A percentile compares a stretch with the other conserved stretches of the same genome.
phyloP scores from a whole-genome alignment of 1,284 basidiomycete species.

The Peniophora sp. region DNA sequence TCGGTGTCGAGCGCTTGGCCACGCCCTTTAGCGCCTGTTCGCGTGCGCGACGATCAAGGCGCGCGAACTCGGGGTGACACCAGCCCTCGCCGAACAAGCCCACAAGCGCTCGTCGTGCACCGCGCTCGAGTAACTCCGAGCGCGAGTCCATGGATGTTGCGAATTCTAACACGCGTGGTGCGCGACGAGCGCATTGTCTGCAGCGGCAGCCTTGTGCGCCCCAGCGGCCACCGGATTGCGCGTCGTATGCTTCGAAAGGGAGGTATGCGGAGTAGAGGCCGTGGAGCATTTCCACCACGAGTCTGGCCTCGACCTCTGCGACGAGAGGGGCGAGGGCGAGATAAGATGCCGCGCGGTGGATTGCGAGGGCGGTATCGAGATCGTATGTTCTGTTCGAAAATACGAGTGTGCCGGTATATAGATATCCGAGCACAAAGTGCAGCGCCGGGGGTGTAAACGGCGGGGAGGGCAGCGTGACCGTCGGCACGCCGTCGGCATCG shows the following conservation, averaged over 20 bases:
- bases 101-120: slow-evolving; percentile 67
- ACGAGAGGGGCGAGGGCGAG: slow-evolving; percentile 72
- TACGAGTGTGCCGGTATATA: slow-evolving; percentile 89
- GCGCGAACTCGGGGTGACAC: slow-evolving; percentile 74
- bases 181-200: slow-evolving; percentile 69
- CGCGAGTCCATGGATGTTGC: slow-evolving; percentile 67
- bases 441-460: slow-evolving; percentile 93
- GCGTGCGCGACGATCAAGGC: slow-evolving; percentile 57
- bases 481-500: slow-evolving; percentile 36
- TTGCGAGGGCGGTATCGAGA: slow-evolving; percentile 84
- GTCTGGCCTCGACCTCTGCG: slow-evolving; percentile 73
- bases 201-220: slow-evolving; percentile 75
- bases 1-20: slow-evolving; percentile 52
- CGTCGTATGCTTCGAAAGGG: slow-evolving; percentile 68
- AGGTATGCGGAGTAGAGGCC: slow-evolving; percentile 80
- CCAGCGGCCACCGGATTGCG: slow-evolving; percentile 64
- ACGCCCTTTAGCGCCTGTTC: slow-evolving; percentile 66
- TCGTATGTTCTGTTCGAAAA: slow-evolving; percentile 93
- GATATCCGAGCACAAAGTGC: slow-evolving; percentile 90
- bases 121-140: slow-evolving; percentile 62
- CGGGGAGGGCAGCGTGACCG: slow-evolving; percentile 75
- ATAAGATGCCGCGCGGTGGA: slow-evolving; percentile 80
- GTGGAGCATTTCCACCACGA: slow-evolving; percentile 83
- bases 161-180: slow-evolving; percentile 78
- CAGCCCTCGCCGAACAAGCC: slow-evolving; percentile 81